phyloP scores from a whole-genome alignment of 106 monocot genomes.

The Posidonia australis region DNA sequence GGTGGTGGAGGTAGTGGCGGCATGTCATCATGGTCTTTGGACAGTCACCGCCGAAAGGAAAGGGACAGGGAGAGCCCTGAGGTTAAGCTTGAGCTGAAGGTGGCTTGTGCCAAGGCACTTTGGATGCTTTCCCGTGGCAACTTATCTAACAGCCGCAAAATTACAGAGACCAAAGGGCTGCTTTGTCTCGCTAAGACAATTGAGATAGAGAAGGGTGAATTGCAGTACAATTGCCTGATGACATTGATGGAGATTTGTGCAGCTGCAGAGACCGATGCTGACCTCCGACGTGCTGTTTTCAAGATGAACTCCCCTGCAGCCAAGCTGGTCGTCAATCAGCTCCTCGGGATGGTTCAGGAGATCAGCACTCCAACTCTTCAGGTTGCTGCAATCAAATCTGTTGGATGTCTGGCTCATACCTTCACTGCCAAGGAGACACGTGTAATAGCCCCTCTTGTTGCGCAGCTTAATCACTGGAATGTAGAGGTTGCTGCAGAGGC shows the following conservation, averaged over 20 bases:
- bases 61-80: constrained; percentile 49
- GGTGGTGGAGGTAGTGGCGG: neutral
- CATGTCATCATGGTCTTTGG: neutral
- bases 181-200: constrained; percentile 48
- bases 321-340: constrained; percentile 48
- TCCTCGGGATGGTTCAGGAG: constrained; percentile 28
- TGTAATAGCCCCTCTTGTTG: constrained; percentile 37
- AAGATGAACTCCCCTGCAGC: constrained; percentile 48
- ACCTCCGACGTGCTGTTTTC: constrained; percentile 57
- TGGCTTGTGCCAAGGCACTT: constrained; percentile 35
- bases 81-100: constrained; percentile 34
- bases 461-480: constrained; percentile 43
- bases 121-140: constrained; percentile 38
- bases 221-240: constrained; percentile 54
- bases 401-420: constrained; percentile 42
- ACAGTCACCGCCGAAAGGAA: constrained; percentile 25
- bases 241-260: constrained; percentile 38
- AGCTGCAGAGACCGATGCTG: constrained; percentile 37
- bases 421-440: constrained; percentile 41
- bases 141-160: constrained; percentile 41
- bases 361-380: constrained; percentile 20
- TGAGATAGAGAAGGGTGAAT: constrained; percentile 38
- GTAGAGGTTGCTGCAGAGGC: constrained; percentile 37
- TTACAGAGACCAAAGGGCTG: constrained; percentile 56
- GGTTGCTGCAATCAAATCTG: constrained; percentile 36